Percentiles rank a stretch among this genome's conserved stretches.
These are phyloP conservation scores for Pichia cephalocereana DNA, from an alignment of 805 yeast species.

Conservation along the genomic window DNA sequence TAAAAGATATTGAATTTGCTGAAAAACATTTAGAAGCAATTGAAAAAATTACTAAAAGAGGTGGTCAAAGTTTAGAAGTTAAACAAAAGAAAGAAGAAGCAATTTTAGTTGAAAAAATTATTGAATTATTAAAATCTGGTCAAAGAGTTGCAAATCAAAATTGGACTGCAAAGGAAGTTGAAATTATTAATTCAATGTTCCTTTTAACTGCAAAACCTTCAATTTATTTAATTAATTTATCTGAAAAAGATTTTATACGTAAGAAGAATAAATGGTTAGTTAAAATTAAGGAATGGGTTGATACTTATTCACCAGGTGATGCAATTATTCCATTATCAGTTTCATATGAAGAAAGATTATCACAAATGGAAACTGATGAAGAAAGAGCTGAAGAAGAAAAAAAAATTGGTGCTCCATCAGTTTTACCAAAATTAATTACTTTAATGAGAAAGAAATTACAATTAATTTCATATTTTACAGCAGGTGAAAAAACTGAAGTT, in stretches of 20 bases:
- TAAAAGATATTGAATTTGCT: slow-evolving; percentile 93
- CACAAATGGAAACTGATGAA: slow-evolving; percentile 70
- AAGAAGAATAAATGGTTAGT: slow-evolving; percentile 42
- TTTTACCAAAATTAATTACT: slow-evolving; percentile 53
- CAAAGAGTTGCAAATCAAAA: slow-evolving; percentile 47
- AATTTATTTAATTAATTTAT: slow-evolving; percentile 64
- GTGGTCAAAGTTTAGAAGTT: slow-evolving; percentile 57
- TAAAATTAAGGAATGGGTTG: slow-evolving; percentile 57
- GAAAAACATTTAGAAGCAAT: slow-evolving; percentile 48
- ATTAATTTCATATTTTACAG: slow-evolving; percentile 77
- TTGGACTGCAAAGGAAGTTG: slow-evolving; percentile 61
- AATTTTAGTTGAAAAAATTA: slow-evolving; percentile 42
- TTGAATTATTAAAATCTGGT: slow-evolving; percentile 59
- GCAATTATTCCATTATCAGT: slow-evolving; percentile 89
- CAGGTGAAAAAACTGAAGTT: slow-evolving; percentile 70
- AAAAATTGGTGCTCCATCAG: slow-evolving; percentile 33
- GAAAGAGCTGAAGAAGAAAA: slow-evolving; percentile 28
- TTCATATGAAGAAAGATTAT: slow-evolving; percentile 82
- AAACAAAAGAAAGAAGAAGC: slow-evolving; percentile 58
- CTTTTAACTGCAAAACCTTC: slow-evolving; percentile 87
- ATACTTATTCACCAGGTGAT: slow-evolving; percentile 60
- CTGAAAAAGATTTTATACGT: slow-evolving; percentile 54
- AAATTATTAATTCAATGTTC: slow-evolving; percentile 58
- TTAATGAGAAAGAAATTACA: slow-evolving; percentile 61
- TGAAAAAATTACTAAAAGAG: slow-evolving; percentile 50